Conservation (phyloP, 1,139 yeast species). For the Hansenula lynferdii region DNA sequence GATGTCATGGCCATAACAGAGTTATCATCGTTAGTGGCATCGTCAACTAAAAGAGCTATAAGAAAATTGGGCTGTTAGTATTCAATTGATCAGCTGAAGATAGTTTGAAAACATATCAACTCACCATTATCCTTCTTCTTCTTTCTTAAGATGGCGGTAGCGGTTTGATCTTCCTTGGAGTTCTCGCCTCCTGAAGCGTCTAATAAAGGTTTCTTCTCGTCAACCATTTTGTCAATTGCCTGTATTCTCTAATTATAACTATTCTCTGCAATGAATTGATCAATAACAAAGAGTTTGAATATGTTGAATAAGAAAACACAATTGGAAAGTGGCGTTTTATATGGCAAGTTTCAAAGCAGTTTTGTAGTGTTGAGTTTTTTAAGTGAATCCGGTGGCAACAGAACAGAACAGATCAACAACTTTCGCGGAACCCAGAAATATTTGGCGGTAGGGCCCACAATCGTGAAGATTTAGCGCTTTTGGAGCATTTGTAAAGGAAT, state of each 20-base stretch:
- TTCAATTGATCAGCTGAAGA: too few species aligned
- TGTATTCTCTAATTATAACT: too few species aligned
- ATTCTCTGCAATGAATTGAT: too few species aligned
- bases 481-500: neutral
- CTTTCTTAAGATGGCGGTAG: slow-evolving; percentile 94
- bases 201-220: slow-evolving; percentile 35
- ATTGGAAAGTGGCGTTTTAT: neutral
- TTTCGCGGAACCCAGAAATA: too few species aligned
- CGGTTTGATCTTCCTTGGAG: slow-evolving; percentile 74
- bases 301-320: too few species aligned
- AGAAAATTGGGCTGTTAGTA: slow-evolving; percentile 23
- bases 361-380: slow-evolving; percentile 3
- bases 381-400: slow-evolving; percentile 2
- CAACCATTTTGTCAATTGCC: slow-evolving; percentile 22
- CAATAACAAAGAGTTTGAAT: too few species aligned
- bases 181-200: slow-evolving; percentile 55
- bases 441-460: neutral
- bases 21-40: slow-evolving; percentile 95
- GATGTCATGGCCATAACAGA: slow-evolving; percentile 94
- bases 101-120: neutral
- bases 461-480: too few species aligned
- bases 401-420: too few species aligned
- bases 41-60: slow-evolving; percentile 80
- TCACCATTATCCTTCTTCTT: slow-evolving; percentile 90
- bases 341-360: too few species aligned